Conservation (phyloP, 1,284 basidiomycete genomes). For the Coniophora puteana region DNA sequence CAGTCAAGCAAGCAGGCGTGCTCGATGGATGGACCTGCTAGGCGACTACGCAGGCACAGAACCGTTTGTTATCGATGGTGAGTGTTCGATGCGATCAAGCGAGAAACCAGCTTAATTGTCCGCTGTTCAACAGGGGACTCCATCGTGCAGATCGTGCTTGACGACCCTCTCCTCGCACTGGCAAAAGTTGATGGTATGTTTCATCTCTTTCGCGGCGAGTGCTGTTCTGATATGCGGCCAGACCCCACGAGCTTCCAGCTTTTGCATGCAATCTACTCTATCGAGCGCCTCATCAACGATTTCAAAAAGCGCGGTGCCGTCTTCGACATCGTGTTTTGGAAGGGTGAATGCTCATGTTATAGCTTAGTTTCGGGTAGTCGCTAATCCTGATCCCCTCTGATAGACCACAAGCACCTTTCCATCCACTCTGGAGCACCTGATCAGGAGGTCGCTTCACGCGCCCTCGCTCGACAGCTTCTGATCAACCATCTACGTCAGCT, state of each 20-base stretch:
- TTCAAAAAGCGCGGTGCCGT: slow-evolving; percentile 46
- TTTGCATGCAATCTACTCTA: slow-evolving; percentile 50
- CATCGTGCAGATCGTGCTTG: slow-evolving; percentile 52
- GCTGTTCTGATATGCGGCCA: slow-evolving; percentile 15
- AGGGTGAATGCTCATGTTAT: slow-evolving; percentile 34
- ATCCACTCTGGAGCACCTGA: slow-evolving; percentile 32
- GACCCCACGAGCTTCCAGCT: slow-evolving; percentile 60
- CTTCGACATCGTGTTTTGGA: slow-evolving; percentile 66
- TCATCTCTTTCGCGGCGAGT: background rate
- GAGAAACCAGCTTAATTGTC: slow-evolving; percentile 4
- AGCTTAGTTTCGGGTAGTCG: background rate
- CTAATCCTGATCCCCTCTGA: slow-evolving; percentile 1
- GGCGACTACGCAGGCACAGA: slow-evolving; percentile 69
- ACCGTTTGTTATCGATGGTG: slow-evolving; percentile 65
- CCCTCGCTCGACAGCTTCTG: slow-evolving; percentile 48
- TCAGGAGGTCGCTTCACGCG: slow-evolving; percentile 41
- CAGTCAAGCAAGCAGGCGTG: slow-evolving; percentile 29
- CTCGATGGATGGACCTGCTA: slow-evolving; percentile 64
- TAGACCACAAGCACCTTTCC: slow-evolving; percentile 41
- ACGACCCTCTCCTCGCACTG: slow-evolving; percentile 54
- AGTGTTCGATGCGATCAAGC: slow-evolving; percentile 3
- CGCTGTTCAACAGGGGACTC: slow-evolving; percentile 47
- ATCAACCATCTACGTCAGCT: slow-evolving; percentile 45
- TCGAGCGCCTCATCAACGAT: slow-evolving; percentile 49
- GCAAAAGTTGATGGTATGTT: slow-evolving; percentile 38